Conservation (phyloP, 345 rosid genomes). For the Populus ilicifolia region DNA sequence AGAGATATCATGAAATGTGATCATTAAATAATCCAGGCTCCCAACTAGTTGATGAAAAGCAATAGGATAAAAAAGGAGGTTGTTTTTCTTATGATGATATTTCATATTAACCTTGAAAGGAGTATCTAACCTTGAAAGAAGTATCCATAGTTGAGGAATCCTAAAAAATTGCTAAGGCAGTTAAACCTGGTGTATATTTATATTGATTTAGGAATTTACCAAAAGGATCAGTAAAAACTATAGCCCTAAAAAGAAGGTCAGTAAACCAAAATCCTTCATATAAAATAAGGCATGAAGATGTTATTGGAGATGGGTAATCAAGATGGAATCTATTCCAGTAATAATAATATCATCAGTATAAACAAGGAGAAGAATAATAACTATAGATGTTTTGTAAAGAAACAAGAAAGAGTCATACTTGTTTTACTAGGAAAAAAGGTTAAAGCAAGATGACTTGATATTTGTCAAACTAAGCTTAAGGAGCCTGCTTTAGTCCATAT, state of each 20-base stretch:
- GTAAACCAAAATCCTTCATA: neutral
- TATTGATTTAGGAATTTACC: too few species aligned
- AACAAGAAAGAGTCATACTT: neutral
- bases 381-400: neutral
- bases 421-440: neutral
- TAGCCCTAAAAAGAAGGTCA: neutral
- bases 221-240: too few species aligned
- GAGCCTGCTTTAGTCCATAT: neutral
- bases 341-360: neutral
- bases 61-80: too few species aligned
- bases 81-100: neutral
- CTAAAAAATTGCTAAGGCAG: too few species aligned
- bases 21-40: too few species aligned
- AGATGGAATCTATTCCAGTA: neutral
- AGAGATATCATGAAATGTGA: too few species aligned
- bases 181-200: too few species aligned
- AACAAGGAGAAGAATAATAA: neutral
- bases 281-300: neutral
- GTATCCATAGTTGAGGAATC: neutral
- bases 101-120: neutral
- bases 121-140: neutral
- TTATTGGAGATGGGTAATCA: neutral
- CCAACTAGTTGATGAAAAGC: too few species aligned
- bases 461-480: neutral
- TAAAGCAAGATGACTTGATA: neutral